Evolutionary conservation across 31 red algal species (phyloP), one percentile per base, ranked within the genome.

Genomic region (Endocladia muricata): DNA sequence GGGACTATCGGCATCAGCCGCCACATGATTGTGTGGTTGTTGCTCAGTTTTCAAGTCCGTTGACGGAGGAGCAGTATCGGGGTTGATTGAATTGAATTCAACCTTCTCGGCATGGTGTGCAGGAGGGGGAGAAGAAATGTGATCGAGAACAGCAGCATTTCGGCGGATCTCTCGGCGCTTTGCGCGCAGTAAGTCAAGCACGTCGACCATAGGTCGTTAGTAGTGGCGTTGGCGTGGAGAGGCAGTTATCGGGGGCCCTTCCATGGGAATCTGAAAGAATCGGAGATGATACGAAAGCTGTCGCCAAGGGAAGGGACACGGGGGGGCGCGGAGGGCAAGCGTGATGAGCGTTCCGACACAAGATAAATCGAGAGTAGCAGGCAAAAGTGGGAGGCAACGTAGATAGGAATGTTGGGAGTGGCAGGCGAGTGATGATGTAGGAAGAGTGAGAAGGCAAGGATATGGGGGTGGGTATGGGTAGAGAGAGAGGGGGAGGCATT

Each of bases 121-220:
- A 33, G 49, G 4, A 11, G 37, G 31, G 6, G 82, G 71, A n/a
- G 61, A 58, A 2, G 82, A 73, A 43, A 88, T 88, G 55, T 79
- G 61, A 65, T 88, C 84, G 49, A 88, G 84, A 39, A 88, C 74
- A 68, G 62, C 63, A 23, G 84, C 74, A 61, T 88, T 88, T 31
- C 73, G 48, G 0, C 68, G 74, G 1, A 68, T 55, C 29, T 72
- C 56, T 28, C 37, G 56, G 15, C 67, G 73, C 2, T 63, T 35
- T 25, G 43, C 26, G 47, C 73, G 84, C 5, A 88, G 62, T 19
- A 66, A 63, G 64, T 79, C 48, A 23, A 78, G 37, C 25, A 88
- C 74, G 84, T 77, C 49, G 31, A 58, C 31, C 44, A 49, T 19
- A 19, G 19, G 44, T 8, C 44, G 44, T 13, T 19, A 49, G 19